phyloP scores from a whole-genome alignment of 2,329 filamentous ascomycete genomes.

The Monosporascus sp. region DNA sequence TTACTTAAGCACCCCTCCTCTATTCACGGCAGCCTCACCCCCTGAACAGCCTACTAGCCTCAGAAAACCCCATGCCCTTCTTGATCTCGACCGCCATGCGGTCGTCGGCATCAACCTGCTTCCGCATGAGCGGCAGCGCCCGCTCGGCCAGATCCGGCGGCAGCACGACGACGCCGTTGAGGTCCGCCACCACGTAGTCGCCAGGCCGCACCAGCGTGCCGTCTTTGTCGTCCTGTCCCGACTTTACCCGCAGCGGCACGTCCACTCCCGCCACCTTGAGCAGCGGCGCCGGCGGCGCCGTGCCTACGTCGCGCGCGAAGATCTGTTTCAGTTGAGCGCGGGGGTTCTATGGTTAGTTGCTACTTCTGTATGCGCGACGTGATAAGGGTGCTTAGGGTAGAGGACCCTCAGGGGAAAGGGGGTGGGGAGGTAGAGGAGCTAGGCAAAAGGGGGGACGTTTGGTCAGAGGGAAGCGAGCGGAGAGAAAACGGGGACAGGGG shows the following conservation, averaged over 20 bases:
- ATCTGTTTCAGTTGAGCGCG: slow-evolving; percentile 18
- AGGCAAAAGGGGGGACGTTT: too few relatives aligned
- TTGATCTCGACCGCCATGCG: slow-evolving; percentile 36
- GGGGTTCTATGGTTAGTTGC: background rate
- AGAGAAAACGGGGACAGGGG: background rate
- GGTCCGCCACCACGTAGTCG: slow-evolving; percentile 39
- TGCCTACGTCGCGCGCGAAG: slow-evolving; percentile 40
- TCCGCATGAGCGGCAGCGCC: slow-evolving; percentile 35
- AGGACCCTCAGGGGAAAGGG: background rate
- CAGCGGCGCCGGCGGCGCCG: slow-evolving; percentile 36
- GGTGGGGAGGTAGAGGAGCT: too few relatives aligned
- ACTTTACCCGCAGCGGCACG: slow-evolving; percentile 34
- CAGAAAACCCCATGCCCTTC: slow-evolving; percentile 37
- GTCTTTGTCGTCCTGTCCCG: slow-evolving; percentile 32
- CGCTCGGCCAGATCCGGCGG: slow-evolving; percentile 33
- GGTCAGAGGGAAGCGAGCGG: background rate
- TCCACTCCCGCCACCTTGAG: slow-evolving; percentile 39
- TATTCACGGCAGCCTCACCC: background rate
- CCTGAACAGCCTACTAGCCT: slow-evolving; percentile 39
- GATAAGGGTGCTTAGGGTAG: background rate
- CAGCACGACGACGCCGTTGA: slow-evolving; percentile 41
- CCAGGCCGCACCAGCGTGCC: slow-evolving; percentile 29
- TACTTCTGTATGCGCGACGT: too few relatives aligned
- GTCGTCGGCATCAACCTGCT: slow-evolving; percentile 36
- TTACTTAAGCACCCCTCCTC: too few relatives aligned